These are phyloP conservation scores for Buxus sempervirens DNA, from an alignment of 164 flowering plant genomes.

Conservation along the genomic window DNA sequence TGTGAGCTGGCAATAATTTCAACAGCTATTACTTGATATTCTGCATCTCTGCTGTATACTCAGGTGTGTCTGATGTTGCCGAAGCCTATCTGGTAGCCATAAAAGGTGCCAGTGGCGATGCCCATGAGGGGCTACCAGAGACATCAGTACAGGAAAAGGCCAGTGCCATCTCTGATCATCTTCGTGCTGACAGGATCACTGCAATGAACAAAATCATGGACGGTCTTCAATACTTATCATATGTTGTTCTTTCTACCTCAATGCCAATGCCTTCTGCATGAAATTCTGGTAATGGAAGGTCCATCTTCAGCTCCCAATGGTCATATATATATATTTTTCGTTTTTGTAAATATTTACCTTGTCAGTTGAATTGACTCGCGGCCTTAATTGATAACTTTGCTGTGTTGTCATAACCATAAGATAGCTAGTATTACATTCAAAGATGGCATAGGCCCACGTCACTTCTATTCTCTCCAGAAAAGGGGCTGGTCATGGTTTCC, in stretches of 20 bases:
- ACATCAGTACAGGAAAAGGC: conserved; percentile 69
- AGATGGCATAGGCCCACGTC: too few relatives aligned
- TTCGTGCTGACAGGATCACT: conserved; percentile 48
- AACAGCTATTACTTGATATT: not conserved
- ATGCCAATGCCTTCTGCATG: conserved; percentile 67
- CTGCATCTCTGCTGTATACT: conserved; percentile 1
- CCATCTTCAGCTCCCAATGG: not conserved
- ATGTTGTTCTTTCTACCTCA: conserved; percentile 67
- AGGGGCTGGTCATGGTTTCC: too few relatives aligned
- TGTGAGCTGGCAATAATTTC: too few relatives aligned
- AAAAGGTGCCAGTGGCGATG: conserved; percentile 48
- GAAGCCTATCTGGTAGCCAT: conserved; percentile 73
- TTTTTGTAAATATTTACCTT: conserved; percentile 19
- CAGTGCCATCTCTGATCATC: conserved; percentile 50
- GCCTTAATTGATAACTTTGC: not conserved
- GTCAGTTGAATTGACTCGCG: not conserved
- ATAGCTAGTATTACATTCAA: too few relatives aligned
- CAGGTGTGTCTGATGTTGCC: conserved; percentile 85
- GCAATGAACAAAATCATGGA: conserved; percentile 77
- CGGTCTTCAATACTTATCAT: conserved; percentile 73
- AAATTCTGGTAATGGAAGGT: conserved; percentile 8
- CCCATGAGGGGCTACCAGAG: conserved; percentile 34
- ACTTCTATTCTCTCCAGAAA: too few relatives aligned
- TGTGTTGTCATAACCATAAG: too few relatives aligned
- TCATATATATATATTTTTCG: too few relatives aligned